Conservation (phyloP, 768 basidiomycete genomes). For the Paxillus involutus region DNA sequence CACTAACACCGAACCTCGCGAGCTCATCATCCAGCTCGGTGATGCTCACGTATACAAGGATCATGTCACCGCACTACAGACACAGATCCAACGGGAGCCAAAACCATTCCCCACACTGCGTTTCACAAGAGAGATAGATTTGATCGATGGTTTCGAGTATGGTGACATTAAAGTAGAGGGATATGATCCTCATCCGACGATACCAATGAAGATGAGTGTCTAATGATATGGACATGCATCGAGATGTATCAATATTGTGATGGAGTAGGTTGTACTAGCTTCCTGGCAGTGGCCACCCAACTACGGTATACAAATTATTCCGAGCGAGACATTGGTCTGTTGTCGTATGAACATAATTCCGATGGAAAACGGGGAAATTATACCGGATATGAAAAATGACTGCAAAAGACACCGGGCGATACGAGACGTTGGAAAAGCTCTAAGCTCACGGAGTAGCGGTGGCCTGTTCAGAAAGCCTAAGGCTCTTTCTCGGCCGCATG, state of each 20-base stretch:
- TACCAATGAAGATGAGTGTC: constrained; percentile 97
- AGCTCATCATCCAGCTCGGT: constrained; percentile 93
- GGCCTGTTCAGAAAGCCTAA: constrained; percentile 6
- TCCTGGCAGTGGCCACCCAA: neutral
- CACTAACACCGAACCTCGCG: constrained; percentile 82
- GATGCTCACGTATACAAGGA: constrained; percentile 97
- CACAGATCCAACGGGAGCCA: constrained; percentile 79
- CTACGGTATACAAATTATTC: neutral
- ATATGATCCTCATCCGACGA: constrained; percentile 79
- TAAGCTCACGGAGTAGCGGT: neutral
- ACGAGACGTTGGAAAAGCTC: neutral
- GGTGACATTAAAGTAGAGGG: constrained; percentile 87
- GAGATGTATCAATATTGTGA: constrained; percentile 4
- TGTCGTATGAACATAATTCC: neutral
- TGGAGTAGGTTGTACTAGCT: neutral
- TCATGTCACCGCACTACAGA: constrained; percentile 83
- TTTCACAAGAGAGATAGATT: constrained; percentile 64
- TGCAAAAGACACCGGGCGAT: neutral
- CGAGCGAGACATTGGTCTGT: neutral
- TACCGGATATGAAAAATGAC: neutral
- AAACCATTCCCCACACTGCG: constrained; percentile 78
- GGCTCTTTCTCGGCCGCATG: constrained; percentile 22
- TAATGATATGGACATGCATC: constrained; percentile 24
- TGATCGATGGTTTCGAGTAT: constrained; percentile 78
- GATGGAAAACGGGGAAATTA: neutral